Evolutionary conservation across 768 basidiomycete species (phyloP), one percentile per base, ranked within the genome.

Genomic region (Kondoa malvinella): DNA sequence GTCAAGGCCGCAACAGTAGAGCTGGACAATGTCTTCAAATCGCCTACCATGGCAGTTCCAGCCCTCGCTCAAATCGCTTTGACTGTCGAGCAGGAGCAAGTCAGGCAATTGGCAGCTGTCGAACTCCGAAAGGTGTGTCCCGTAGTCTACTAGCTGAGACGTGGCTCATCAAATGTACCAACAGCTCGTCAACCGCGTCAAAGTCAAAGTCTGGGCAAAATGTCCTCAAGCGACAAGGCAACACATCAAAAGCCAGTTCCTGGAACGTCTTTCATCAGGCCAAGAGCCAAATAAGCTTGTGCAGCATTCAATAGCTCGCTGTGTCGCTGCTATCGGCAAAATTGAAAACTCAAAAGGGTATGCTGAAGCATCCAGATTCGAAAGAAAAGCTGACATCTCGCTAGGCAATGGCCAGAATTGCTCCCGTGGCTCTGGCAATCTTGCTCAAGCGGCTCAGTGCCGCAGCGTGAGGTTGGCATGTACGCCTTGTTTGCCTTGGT

Each of bases 81-180:
- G 27, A 63, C 26, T 17, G 26, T 15, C 15, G 27, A 27, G 30
- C 27, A 63, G 32, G 29, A 30, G 27, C 61, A 63, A 92, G 85
- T 96, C 71, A 88, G 92, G 70, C 95, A 99, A 84, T 83, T 99
- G 26, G 89, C 92, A 61, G 92, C 92, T 4, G 92, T 96, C 66
- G 95, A 99, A 79, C 82, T 96, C 76, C 83, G 94, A 73, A 99
- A 99, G 81, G 61, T 63, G 12, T 21, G 15, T 31, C 3, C 32
- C 8, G 58, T 31, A 14, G 4, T 29, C 25, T 25, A 25, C 4
- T 25, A 59, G 58, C 14, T 14, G 30, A 4, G 12, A 59, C 25
- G 58, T 25, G 21, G 58, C 58, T 59, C 21, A 59, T 25, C 58
- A 59, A 8, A 31, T 25, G 25, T 25, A 29, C 26, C 29, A 16